Evolutionary conservation across 257 asterid genomes (phyloP), one percentile per base, ranked within the genome.

Genomic region (Scutellaria galericulata): DNA sequence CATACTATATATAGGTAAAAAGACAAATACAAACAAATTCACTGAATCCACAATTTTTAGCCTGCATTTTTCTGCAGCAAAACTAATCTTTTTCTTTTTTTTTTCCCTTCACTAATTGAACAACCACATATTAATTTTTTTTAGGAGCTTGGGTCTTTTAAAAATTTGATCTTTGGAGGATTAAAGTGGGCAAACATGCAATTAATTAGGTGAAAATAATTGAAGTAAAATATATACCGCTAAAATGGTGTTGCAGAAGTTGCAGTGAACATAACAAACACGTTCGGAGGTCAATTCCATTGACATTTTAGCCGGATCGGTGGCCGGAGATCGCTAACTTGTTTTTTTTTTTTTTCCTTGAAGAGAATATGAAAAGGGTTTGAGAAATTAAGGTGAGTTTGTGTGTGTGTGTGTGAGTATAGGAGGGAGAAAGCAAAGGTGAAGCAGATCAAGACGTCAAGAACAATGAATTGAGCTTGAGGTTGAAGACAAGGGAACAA

Each of bases 181-280:
- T 3, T 31, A 31, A 31, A 31, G 37, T 0, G 3, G 52, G 10
- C 6, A 10, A 18, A 67, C 78, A 76, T 82, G 79, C 81, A 81
- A 59, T 55, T 22, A 55, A 54, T 50, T 14, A 72, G 24, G 5
- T 8, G 4, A 44, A 4, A 7, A 6, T 9, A 72, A 68, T 22
- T 7, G 39, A 46, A 35, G 61, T 9, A 27, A 42, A 27, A 70
- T 61, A 82, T 92, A 82, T 92, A 92, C 98, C 98, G 96, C 98
- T 10, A 92, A 82, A 75, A 83, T 80, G 58, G 96, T 93, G 93
- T 86, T 88, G 96, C 97, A 93, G 83, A 84, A 90, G 89, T 85
- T 88, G 97, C 98, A 92, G 79, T 86, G 88, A 46, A 92, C 96
- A 76, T 90, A 92, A 82, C 95, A 92, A 75, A 92, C 91, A 65